Base-by-base conservation (phyloP, 2,329 filamentous ascomycete species). In the Curvularia lunata region DNA sequence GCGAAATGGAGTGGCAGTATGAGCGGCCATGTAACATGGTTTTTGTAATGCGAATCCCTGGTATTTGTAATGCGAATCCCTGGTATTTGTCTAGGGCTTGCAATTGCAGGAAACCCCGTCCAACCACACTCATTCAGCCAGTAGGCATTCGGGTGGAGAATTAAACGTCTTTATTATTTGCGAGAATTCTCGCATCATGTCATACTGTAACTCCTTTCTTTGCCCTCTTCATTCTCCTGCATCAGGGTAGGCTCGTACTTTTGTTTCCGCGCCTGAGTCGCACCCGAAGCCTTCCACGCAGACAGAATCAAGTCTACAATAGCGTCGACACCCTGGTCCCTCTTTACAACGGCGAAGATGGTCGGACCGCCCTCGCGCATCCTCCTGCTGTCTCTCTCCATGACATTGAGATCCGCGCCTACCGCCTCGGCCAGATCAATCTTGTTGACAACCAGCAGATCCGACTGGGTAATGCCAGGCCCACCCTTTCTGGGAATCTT, bases 291-390 rank as follows among this genome's bases (percentile, higher is more conserved):
- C 82, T 88, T 94, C 95, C 95, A 98, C 5, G 93, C 93, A 73
- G 92, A 96, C 69, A 95, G 69, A 50, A 99, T 91, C 78, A 98
- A 77, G 66, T 91, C 90, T 16, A 96, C 86, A 73, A 98, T 97
- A 75, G 95, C 89, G 60, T 92, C 86, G 7, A 98, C 87, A 1
- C 88, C 92, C 59, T 92, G 89, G 1, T 88, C 88, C 78, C 92
- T 89, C 86, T 98, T 99, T n/a, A 99, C 93, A 80, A 96, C 92
- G 0, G 93, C 94, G 75, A 98, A 97, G 3, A 99, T 91, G 0
- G 94, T 97, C 5, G 95, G 95, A 0, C 95, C 95, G 2, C 92
- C 94, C 78, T 98, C 94, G 50, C 95, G 72, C 86, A 99, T 99
- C 84, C 93, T 94, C 69, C 91, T 84, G 13, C 93, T 90, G 79